Evolutionary conservation across 2,329 filamentous ascomycete genomes (phyloP), one percentile per base, ranked within the genome.

Genomic region (Xylariomycetidae sp.): DNA sequence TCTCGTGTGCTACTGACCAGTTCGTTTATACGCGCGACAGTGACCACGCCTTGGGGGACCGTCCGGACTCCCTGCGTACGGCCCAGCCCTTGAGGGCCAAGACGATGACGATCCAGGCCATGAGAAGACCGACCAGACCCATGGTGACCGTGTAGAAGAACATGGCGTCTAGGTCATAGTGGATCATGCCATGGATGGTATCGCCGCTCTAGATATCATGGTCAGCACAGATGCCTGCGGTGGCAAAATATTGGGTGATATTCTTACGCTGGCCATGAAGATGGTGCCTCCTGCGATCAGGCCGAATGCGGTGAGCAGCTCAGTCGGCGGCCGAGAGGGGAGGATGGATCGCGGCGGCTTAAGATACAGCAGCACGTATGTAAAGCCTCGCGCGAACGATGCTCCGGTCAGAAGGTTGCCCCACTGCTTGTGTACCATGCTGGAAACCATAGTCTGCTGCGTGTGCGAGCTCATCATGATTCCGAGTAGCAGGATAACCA

Each of bases 401-500:
- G 88, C 89, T 16, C 82, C 88, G 29, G 86, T 74, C 33, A 97
- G 73, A 46, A 97, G 72, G 51, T 80, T 80, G 16, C 90, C 90
- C 90, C 90, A 97, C 61, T 96, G 89, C 54, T 82, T 82, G 64
- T 97, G 90, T 30, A 97, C 76, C 86, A 92, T 95, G 46, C 80
- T 86, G 8, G 88, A 90, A 29, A 88, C 73, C 82, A 88, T 87
- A 39, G 80, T 85, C 17, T 69, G 59, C 57, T 95, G 89, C 38
- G 90, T 86, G 60, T 97, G 90, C 16, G 85, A 88, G 53, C 84
- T 84, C 90, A 97, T 97, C 85, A 95, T 92, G 56, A 89, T 77
- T 20, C 92, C 92, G 2, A 96, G 70, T 1, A 96, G 69, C 37
- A 96, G 69, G 46, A 97, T 90, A 30, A 95, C 77, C 4, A 97